phyloP scores from a whole-genome alignment of 2,329 filamentous ascomycete species.

The Aureobasidium namibiae region DNA sequence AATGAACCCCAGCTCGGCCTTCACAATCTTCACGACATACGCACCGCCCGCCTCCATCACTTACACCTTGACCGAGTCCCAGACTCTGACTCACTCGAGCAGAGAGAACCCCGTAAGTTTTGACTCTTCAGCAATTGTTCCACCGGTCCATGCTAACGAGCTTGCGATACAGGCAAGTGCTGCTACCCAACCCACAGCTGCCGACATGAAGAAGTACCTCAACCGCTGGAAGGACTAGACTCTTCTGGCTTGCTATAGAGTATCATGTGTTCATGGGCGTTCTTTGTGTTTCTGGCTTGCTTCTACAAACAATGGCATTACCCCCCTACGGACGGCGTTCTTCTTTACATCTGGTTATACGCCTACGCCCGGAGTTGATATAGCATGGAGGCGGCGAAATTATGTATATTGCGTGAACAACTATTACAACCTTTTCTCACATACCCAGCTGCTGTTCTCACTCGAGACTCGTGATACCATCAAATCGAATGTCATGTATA shows the following conservation, averaged over 20 bases:
- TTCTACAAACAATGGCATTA: neutral
- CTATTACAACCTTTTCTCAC: neutral
- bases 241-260: neutral
- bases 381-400: neutral
- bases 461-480: neutral
- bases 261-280: neutral
- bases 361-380: neutral
- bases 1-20: constrained; percentile 48
- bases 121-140: no score
- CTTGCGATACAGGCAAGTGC: neutral
- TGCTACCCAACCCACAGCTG: constrained; percentile 24
- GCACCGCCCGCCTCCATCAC: constrained; percentile 37
- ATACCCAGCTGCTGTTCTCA: neutral
- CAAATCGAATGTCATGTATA: neutral
- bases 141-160: neutral
- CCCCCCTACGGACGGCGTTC: neutral
- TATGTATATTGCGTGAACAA: constrained; percentile 6
- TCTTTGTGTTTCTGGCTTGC: neutral
- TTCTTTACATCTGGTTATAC: neutral
- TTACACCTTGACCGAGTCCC: constrained; percentile 44
- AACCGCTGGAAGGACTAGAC: constrained; percentile 52
- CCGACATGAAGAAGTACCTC: constrained; percentile 51
- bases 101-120: constrained; percentile 52
- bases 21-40: constrained; percentile 43
- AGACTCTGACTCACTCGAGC: constrained; percentile 44